Percentiles rank a stretch among this genome's conserved stretches.
Evolutionary conservation across 2,329 filamentous ascomycete genomes (phyloP).

Genomic region (Alternaria gaisen): DNA sequence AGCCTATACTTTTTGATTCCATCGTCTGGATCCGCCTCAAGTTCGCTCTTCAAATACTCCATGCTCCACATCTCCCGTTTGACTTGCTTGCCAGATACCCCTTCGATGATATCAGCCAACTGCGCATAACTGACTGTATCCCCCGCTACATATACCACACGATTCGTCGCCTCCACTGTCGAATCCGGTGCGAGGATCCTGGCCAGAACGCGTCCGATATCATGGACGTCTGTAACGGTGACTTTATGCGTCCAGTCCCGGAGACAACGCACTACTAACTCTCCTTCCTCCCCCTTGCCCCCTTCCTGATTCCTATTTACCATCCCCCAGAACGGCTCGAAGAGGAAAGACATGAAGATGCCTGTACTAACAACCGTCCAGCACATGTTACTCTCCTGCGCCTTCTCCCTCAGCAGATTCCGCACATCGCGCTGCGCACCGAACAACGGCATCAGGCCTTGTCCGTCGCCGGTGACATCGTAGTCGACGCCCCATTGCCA

Average conservation of each 20-base stretch:
- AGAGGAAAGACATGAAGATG: slow-evolving; percentile 75
- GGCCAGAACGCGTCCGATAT: slow-evolving; percentile 70
- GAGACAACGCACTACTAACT: slow-evolving; percentile 61
- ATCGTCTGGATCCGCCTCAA: slow-evolving; percentile 59
- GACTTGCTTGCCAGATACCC: slow-evolving; percentile 54
- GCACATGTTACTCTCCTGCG: slow-evolving; percentile 48
- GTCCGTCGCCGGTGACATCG: slow-evolving; percentile 65
- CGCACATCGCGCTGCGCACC: slow-evolving; percentile 67
- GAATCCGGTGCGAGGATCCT: slow-evolving; percentile 55
- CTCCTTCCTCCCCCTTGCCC: neutral
- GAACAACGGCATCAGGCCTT: slow-evolving; percentile 70
- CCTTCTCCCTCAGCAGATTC: slow-evolving; percentile 35
- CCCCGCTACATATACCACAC: slow-evolving; percentile 67
- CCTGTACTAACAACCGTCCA: slow-evolving; percentile 76
- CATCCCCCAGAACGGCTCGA: slow-evolving; percentile 69
- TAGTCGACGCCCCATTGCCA: slow-evolving; percentile 82
- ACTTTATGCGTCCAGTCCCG: slow-evolving; percentile 69
- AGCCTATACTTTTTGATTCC: slow-evolving; percentile 67
- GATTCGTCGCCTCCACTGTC: slow-evolving; percentile 34
- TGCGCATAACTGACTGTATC: slow-evolving; percentile 68
- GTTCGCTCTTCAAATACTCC: slow-evolving; percentile 55
- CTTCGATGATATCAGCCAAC: slow-evolving; percentile 64
- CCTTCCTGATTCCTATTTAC: slow-evolving; percentile 55
- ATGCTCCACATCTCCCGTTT: slow-evolving; percentile 61
- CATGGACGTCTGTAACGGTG: slow-evolving; percentile 68